Evolutionary conservation across 2,329 filamentous ascomycete genomes (phyloP).

Genomic region (Sphaceloma murrayae): DNA sequence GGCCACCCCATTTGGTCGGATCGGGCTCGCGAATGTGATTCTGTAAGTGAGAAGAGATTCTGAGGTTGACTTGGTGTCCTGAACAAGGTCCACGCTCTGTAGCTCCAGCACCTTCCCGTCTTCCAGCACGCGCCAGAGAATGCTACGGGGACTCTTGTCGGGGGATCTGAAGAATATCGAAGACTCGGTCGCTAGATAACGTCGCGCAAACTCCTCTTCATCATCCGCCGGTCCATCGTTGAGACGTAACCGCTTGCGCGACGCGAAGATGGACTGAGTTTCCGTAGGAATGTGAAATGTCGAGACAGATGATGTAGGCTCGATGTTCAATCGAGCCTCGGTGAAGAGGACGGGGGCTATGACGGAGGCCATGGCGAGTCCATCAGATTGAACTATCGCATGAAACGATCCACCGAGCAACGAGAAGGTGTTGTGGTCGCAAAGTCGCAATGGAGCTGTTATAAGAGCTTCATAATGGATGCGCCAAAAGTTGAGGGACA

Average conservation of each 20-base stretch:
- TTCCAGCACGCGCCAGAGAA: slow-evolving; percentile 84
- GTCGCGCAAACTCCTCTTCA: slow-evolving; percentile 62
- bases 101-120: slow-evolving; percentile 72
- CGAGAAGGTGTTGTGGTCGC: background rate
- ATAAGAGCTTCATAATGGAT: too few relatives aligned
- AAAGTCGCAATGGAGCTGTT: too few relatives aligned
- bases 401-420: background rate
- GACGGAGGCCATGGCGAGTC: slow-evolving; percentile 51
- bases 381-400: background rate
- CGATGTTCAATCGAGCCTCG: slow-evolving; percentile 76
- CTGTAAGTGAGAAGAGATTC: slow-evolving; percentile 56
- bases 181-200: slow-evolving; percentile 65
- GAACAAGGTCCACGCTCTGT: slow-evolving; percentile 67
- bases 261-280: slow-evolving; percentile 28
- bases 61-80: slow-evolving; percentile 45
- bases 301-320: slow-evolving; percentile 59
- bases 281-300: slow-evolving; percentile 54
- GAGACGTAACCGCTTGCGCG: slow-evolving; percentile 25
- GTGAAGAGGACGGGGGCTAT: slow-evolving; percentile 64
- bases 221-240: slow-evolving; percentile 45
- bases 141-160: slow-evolving; percentile 67
- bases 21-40: slow-evolving; percentile 70
- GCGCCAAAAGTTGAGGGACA: too few relatives aligned
- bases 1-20: slow-evolving; percentile 69
- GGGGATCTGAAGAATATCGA: slow-evolving; percentile 77